Conservation (phyloP, 768 basidiomycete species). For the Kwoniella sp. region DNA sequence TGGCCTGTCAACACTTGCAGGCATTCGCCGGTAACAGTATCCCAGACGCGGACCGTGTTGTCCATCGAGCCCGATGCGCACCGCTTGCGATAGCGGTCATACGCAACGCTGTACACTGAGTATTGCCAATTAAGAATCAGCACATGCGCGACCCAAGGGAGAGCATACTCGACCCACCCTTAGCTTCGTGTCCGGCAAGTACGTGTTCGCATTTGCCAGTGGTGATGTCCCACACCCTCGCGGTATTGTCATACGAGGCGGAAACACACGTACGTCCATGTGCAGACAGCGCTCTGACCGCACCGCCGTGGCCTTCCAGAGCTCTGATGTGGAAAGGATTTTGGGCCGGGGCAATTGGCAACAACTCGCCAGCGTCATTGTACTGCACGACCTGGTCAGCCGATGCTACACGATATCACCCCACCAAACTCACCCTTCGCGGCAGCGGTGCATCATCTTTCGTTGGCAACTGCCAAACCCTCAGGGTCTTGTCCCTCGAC, state of each 20-base stretch:
- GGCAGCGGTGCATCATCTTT: conserved; percentile 58
- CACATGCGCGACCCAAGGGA: not conserved
- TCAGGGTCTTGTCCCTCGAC: conserved; percentile 63
- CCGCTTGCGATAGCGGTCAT: conserved; percentile 78
- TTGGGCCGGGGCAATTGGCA: conserved; percentile 50
- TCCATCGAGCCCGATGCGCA: conserved; percentile 98
- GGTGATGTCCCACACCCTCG: conserved; percentile 91
- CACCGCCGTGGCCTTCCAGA: conserved; percentile 83
- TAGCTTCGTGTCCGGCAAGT: conserved; percentile 81
- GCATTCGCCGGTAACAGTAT: conserved; percentile 72
- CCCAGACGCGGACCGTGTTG: conserved; percentile 93
- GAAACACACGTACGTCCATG: conserved; percentile 85
- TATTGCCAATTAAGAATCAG: conserved; percentile 4
- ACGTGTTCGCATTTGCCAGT: conserved; percentile 75
- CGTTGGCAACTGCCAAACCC: conserved; percentile 65
- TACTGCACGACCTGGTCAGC: not conserved
- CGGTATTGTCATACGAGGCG: conserved; percentile 91
- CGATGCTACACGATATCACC: too few relatives aligned
- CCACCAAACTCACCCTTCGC: not conserved
- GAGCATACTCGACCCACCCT: conserved; percentile 69
- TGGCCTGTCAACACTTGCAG: conserved; percentile 80
- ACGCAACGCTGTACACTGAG: conserved; percentile 88
- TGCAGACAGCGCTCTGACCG: conserved; percentile 86
- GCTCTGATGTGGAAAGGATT: conserved; percentile 87
- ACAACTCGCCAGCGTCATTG: not conserved